These are phyloP conservation scores for Crucibulum laeve DNA, from an alignment of 768 basidiomycete genomes.

Conservation along the genomic window DNA sequence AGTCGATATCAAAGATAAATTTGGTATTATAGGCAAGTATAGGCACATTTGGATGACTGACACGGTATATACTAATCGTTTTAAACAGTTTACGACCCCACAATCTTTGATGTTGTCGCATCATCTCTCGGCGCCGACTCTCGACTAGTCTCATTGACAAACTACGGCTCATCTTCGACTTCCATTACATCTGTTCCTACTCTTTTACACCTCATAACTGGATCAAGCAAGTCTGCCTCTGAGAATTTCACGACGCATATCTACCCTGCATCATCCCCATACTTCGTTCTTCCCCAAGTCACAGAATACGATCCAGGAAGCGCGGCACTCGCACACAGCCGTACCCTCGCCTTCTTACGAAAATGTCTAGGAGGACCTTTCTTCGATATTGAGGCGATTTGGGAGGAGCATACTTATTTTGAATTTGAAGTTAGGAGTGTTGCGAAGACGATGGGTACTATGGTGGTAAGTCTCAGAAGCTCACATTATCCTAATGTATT, in stretches of 20 bases:
- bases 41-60: too few species aligned
- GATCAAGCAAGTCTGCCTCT: slow-evolving; percentile 14
- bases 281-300: slow-evolving; percentile 40
- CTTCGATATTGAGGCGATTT: slow-evolving; percentile 56
- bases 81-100: not conserved
- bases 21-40: slow-evolving; percentile 37
- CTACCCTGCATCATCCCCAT: slow-evolving; percentile 26
- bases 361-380: slow-evolving; percentile 43
- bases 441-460: slow-evolving; percentile 51
- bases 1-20: slow-evolving; percentile 38
- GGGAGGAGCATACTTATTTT: slow-evolving; percentile 55
- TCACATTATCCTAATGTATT: not conserved
- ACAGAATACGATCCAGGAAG: slow-evolving; percentile 33
- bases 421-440: slow-evolving; percentile 50
- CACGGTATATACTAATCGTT: too few species aligned
- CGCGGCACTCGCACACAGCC: slow-evolving; percentile 41
- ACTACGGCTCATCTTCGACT: slow-evolving; percentile 26
- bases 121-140: slow-evolving; percentile 12
- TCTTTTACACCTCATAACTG: slow-evolving; percentile 28
- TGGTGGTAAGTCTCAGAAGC: slow-evolving; percentile 37
- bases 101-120: not conserved
- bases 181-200: slow-evolving; percentile 24
- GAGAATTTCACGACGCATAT: slow-evolving; percentile 20
- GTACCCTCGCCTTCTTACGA: slow-evolving; percentile 40
- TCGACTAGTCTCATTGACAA: slow-evolving; percentile 30